A percentile compares a stretch with the other conserved stretches of the same genome.
These are phyloP conservation scores for Solanum sejunctum DNA, from an alignment of 257 asterid genomes.

Conservation along the genomic window DNA sequence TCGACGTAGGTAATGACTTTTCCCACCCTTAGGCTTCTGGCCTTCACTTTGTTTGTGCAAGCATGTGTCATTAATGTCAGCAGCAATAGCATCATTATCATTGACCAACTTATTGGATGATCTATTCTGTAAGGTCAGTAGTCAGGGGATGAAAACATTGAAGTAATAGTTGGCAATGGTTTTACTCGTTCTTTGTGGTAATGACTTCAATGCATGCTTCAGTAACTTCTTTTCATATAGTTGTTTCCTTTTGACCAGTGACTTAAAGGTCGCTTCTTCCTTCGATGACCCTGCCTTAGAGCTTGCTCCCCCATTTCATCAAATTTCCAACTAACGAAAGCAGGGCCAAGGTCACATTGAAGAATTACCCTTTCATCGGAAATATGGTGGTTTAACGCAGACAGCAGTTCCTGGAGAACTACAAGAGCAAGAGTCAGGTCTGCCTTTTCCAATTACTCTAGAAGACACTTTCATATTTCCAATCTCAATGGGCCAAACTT, in stretches of 20 bases:
- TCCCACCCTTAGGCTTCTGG: conserved; percentile 11
- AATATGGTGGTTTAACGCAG: conserved; percentile 39
- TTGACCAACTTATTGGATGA: conserved; percentile 22
- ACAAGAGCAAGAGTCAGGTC: conserved; percentile 43
- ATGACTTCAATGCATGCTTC: conserved; percentile 40
- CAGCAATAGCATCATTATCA: conserved; percentile 41
- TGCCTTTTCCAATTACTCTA: conserved; percentile 47
- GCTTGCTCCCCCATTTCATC: conserved; percentile 66
- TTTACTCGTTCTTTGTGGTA: conserved; percentile 25
- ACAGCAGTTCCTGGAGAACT: conserved; percentile 21
- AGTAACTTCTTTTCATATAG: conserved; percentile 33
- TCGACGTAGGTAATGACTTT: conserved; percentile 22
- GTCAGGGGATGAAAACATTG: conserved; percentile 45
- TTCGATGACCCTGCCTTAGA: conserved; percentile 39
- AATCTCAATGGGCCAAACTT: conserved; percentile 41
- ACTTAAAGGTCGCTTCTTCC: conserved; percentile 38
- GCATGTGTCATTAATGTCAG: conserved; percentile 9
- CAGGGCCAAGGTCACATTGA: conserved; percentile 43
- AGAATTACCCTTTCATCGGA: conserved; percentile 33
- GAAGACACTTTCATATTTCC: background rate
- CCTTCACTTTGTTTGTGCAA: conserved; percentile 11
- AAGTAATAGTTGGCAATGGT: conserved; percentile 43
- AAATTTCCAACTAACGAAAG: conserved; percentile 58
- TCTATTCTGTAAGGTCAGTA: conserved; percentile 34
- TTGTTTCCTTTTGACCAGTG: conserved; percentile 27